Evolutionary conservation across 2,329 filamentous ascomycete species (phyloP).

Genomic region (Aspergillus cejpii): DNA sequence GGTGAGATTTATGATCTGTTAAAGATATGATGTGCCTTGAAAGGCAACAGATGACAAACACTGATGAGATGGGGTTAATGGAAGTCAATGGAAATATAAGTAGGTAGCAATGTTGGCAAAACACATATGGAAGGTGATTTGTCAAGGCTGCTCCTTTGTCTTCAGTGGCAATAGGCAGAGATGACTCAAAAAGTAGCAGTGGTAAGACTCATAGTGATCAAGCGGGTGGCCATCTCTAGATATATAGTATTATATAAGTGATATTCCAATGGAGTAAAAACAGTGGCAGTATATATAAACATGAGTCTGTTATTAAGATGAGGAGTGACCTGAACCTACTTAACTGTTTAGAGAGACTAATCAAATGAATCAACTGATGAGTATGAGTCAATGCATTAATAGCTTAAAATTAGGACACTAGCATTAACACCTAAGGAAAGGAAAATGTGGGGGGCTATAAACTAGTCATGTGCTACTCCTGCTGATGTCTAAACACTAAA

Average conservation of each 20-base stretch:
- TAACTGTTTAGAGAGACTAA: too few species aligned
- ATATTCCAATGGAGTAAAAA: not conserved
- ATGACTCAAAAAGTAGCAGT: not conserved
- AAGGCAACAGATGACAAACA: conserved; percentile 18
- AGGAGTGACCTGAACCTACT: too few species aligned
- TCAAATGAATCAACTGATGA: too few species aligned
- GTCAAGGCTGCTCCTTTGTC: conserved; percentile 13
- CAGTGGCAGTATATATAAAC: too few species aligned
- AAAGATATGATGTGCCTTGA: conserved; percentile 2
- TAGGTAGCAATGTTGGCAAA: conserved; percentile 7
- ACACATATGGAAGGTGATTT: conserved; percentile 18
- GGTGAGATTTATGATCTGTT: not conserved
- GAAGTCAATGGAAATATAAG: conserved; percentile 26
- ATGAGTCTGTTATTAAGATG: too few species aligned
- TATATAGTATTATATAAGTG: not conserved
- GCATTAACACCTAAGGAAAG: too few species aligned
- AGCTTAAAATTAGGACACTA: not conserved
- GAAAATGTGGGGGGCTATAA: too few species aligned
- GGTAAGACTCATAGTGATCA: not conserved
- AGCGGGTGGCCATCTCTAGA: not conserved
- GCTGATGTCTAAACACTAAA: too few species aligned
- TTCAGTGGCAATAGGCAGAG: conserved; percentile 9
- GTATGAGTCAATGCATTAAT: not conserved
- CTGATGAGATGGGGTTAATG: conserved; percentile 18
- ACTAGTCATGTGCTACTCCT: too few species aligned